Conservation (phyloP, 352 stramenopile genomes). For the Phytophthora palmivora region DNA sequence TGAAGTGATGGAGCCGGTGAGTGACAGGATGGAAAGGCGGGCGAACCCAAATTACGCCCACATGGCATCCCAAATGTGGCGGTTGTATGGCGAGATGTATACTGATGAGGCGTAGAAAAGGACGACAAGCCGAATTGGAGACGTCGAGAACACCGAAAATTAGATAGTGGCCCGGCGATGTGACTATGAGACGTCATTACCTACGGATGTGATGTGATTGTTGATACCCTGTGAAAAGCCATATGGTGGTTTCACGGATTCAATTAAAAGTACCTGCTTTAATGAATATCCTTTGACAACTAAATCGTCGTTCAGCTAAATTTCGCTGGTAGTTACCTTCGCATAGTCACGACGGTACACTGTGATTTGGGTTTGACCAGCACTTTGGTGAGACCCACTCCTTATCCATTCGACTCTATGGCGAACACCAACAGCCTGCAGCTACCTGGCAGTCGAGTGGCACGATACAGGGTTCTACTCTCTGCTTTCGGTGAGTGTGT, state of each 20-base stretch:
- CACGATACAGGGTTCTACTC: not conserved
- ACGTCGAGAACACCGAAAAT: slow-evolving; percentile 1
- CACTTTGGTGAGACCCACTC: no score
- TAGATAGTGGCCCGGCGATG: not conserved
- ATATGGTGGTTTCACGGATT: no score
- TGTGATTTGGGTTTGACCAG: no score
- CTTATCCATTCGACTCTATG: no score
- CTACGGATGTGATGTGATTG: slow-evolving; percentile 4
- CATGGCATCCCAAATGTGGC: not conserved
- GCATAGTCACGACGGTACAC: no score
- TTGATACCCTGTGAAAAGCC: slow-evolving; percentile 11
- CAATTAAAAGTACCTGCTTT: no score
- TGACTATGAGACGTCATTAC: slow-evolving; percentile 1
- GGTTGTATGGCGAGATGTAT: not conserved
- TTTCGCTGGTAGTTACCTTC: no score
- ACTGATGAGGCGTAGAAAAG: not conserved
- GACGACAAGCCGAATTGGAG: not conserved
- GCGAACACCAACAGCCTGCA: not conserved
- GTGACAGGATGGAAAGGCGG: slow-evolving; percentile 21
- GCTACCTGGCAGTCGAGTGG: not conserved
- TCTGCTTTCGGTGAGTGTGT: not conserved
- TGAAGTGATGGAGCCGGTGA: slow-evolving; percentile 5
- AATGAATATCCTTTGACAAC: no score
- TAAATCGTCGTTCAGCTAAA: no score
- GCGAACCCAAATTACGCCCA: slow-evolving; percentile 4